These are phyloP conservation scores for Exsudoporus frostii DNA, from an alignment of 768 basidiomycete species.

Conservation along the genomic window DNA sequence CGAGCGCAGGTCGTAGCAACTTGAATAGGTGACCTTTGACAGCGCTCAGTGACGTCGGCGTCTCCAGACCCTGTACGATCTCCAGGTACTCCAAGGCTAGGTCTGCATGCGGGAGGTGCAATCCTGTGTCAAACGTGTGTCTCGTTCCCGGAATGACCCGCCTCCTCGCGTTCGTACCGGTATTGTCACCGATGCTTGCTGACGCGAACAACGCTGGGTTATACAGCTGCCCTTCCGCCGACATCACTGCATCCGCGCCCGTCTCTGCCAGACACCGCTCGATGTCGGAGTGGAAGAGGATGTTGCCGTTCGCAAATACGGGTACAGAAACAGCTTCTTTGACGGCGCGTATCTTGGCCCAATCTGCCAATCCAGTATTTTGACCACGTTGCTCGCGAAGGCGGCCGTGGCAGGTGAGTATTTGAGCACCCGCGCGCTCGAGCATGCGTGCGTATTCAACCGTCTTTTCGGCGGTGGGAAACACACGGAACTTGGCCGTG, in stretches of 20 bases:
- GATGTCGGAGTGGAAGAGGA: slow-evolving; percentile 85
- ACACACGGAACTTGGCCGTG: slow-evolving; percentile 94
- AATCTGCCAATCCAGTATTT: slow-evolving; percentile 80
- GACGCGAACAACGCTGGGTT: slow-evolving; percentile 77
- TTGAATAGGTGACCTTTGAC: slow-evolving; percentile 95
- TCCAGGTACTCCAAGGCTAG: slow-evolving; percentile 85
- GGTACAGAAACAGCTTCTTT: slow-evolving; percentile 88
- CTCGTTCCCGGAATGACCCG: neutral
- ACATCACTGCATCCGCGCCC: slow-evolving; percentile 91
- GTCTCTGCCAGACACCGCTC: slow-evolving; percentile 75
- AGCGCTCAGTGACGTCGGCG: slow-evolving; percentile 66
- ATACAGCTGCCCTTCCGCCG: slow-evolving; percentile 91
- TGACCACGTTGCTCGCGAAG: slow-evolving; percentile 90
- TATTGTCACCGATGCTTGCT: slow-evolving; percentile 22
- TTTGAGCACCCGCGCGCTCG: slow-evolving; percentile 91
- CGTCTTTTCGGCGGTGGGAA: slow-evolving; percentile 80
- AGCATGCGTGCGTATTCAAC: slow-evolving; percentile 96
- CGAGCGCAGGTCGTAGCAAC: slow-evolving; percentile 76
- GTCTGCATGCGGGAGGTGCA: slow-evolving; percentile 56
- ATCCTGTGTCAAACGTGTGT: slow-evolving; percentile 34
- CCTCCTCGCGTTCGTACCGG: neutral
- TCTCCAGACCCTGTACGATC: slow-evolving; percentile 62
- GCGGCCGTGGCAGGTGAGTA: slow-evolving; percentile 91
- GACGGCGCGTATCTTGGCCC: slow-evolving; percentile 86
- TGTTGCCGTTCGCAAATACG: slow-evolving; percentile 96